Conservation (phyloP, 2,329 filamentous ascomycete genomes). For the Xenoacremonium recifei region DNA sequence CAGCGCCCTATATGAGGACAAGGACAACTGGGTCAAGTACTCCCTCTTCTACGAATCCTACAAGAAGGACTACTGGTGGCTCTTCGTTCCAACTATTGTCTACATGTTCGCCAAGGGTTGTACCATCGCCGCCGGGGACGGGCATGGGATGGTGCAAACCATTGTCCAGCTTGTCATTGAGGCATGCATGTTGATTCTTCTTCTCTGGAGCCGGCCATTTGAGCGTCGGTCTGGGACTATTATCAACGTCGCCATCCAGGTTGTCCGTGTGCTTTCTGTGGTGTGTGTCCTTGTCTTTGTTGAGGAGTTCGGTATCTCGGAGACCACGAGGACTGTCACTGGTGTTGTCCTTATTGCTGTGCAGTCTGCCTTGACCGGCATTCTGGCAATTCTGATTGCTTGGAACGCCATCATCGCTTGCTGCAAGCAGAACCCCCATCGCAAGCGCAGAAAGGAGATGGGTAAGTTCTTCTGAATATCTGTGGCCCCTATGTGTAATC, state of each 20-base stretch:
- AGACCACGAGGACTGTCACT: slow-evolving; percentile 92
- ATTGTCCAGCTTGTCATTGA: slow-evolving; percentile 80
- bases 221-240: slow-evolving; percentile 84
- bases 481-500: not conserved
- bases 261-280: slow-evolving; percentile 85
- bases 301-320: slow-evolving; percentile 82
- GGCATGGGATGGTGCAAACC: slow-evolving; percentile 80
- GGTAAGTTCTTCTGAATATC: slow-evolving; percentile 69
- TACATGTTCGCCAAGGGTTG: slow-evolving; percentile 91
- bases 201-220: slow-evolving; percentile 84
- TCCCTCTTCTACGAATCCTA: slow-evolving; percentile 96
- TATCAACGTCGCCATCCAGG: slow-evolving; percentile 90
- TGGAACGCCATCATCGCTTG: slow-evolving; percentile 85
- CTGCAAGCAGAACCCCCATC: slow-evolving; percentile 86
- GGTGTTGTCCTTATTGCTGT: slow-evolving; percentile 93
- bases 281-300: slow-evolving; percentile 90
- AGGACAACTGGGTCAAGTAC: slow-evolving; percentile 91
- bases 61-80: slow-evolving; percentile 94
- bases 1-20: slow-evolving; percentile 78
- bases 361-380: slow-evolving; percentile 78
- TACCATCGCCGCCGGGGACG: slow-evolving; percentile 80
- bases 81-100: slow-evolving; percentile 84
- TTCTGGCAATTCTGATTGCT: slow-evolving; percentile 81
- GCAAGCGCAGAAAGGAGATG: slow-evolving; percentile 82
- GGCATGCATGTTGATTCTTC: slow-evolving; percentile 70